Evolutionary conservation across 2,329 filamentous ascomycete species (phyloP).

Genomic region (Fusarium sp.): DNA sequence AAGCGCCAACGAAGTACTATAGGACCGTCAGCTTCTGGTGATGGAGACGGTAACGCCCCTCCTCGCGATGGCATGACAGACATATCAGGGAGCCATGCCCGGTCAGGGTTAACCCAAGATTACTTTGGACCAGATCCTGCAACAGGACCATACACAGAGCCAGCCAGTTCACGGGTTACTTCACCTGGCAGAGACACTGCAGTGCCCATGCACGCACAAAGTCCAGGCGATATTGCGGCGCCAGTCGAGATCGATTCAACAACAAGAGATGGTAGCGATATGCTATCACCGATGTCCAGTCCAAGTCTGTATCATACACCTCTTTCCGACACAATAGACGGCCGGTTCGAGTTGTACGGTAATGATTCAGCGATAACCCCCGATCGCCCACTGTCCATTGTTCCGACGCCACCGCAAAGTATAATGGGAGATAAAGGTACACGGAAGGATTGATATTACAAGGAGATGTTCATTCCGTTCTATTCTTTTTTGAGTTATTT

Average conservation of each 20-base stretch:
- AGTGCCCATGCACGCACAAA: slow-evolving; percentile 58
- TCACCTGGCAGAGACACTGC: slow-evolving; percentile 52
- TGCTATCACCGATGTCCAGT: slow-evolving; percentile 36
- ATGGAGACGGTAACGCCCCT: slow-evolving; percentile 31
- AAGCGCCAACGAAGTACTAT: slow-evolving; percentile 41
- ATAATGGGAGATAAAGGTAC: slow-evolving; percentile 16
- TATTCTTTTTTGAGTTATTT: slow-evolving; percentile 41
- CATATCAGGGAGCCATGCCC: slow-evolving; percentile 44
- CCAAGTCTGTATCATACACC: slow-evolving; percentile 39
- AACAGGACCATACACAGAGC: slow-evolving; percentile 60
- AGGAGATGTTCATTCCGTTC: slow-evolving; percentile 17
- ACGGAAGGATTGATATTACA: slow-evolving; percentile 17
- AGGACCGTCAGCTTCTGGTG: slow-evolving; percentile 19
- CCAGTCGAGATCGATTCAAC: slow-evolving; percentile 66
- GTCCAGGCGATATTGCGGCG: slow-evolving; percentile 60
- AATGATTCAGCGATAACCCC: slow-evolving; percentile 41
- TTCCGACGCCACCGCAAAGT: slow-evolving; percentile 43
- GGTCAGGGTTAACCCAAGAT: slow-evolving; percentile 51
- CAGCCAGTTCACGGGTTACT: slow-evolving; percentile 44
- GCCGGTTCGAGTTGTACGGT: slow-evolving; percentile 60
- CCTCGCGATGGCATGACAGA: slow-evolving; percentile 50
- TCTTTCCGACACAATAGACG: slow-evolving; percentile 45
- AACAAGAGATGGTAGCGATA: slow-evolving; percentile 21
- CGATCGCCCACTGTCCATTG: slow-evolving; percentile 36
- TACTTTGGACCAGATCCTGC: slow-evolving; percentile 60